These are phyloP conservation scores for Leishmania lainsoni DNA, from an alignment of 208 protist genomes.

Conservation along the genomic window DNA sequence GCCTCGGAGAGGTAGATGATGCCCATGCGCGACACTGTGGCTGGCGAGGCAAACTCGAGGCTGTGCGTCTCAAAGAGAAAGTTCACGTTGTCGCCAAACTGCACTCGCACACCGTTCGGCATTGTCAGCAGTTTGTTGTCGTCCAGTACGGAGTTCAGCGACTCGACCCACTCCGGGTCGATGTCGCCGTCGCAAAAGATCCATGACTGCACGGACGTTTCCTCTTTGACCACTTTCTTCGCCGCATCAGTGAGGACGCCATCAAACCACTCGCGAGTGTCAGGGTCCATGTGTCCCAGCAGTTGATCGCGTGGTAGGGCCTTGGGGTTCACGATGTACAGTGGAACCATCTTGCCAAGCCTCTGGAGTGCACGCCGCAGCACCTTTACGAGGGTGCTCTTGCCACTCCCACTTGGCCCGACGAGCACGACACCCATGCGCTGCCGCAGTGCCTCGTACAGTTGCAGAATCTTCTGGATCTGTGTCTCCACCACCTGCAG, in stretches of 20 bases:
- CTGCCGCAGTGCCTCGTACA: conserved; percentile 97
- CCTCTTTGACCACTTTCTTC: conserved; percentile 94
- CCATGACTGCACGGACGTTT: conserved; percentile 90
- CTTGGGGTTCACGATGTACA: conserved; percentile 98
- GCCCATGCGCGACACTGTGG: conserved; percentile 98
- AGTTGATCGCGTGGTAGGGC: conserved; percentile 95
- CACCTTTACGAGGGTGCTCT: conserved; percentile 95
- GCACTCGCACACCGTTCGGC: conserved; percentile 97
- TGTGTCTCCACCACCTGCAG: conserved; percentile 90
- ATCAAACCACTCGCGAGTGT: conserved; percentile 99
- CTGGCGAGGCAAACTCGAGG: conserved; percentile 97
- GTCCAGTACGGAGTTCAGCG: conserved; percentile 99
- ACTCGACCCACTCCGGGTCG: conserved; percentile 99
- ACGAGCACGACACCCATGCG: conserved; percentile 98
- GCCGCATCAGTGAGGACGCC: conserved; percentile 97
- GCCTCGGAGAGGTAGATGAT: conserved; percentile 98
- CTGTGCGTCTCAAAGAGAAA: conserved; percentile 99
- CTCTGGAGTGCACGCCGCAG: conserved; percentile 87
- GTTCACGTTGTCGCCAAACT: conserved; percentile 98
- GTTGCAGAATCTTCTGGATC: conserved; percentile 95
- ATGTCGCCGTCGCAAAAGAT: conserved; percentile 99
- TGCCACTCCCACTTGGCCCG: conserved; percentile 96
- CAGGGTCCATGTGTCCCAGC: conserved; percentile 97
- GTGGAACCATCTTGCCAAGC: conserved; percentile 83
- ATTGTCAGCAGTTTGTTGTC: conserved; percentile 99